Percentiles rank a stretch among this genome's conserved stretches.
These are phyloP conservation scores for Camelina hispida DNA, from an alignment of 345 rosid species.

Conservation along the genomic window DNA sequence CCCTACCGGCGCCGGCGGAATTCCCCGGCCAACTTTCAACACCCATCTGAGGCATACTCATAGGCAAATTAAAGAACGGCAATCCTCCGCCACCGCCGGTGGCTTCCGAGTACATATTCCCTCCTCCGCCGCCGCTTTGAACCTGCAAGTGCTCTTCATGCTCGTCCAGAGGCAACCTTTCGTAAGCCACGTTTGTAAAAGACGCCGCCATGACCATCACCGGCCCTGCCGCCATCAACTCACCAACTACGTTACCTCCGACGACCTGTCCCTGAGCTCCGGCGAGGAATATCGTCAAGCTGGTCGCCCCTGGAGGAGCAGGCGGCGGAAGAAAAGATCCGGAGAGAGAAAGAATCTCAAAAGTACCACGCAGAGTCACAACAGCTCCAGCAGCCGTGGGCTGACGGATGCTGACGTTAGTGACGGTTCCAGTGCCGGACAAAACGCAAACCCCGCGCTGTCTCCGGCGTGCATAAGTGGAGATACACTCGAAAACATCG, in stretches of 20 bases:
- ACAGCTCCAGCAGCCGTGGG: constrained; percentile 84
- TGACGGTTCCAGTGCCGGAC: constrained; percentile 86
- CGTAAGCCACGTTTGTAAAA: constrained; percentile 92
- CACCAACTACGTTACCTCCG: constrained; percentile 95
- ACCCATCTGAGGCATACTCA: constrained; percentile 76
- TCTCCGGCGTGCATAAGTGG: constrained; percentile 84
- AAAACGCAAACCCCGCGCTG: constrained; percentile 93
- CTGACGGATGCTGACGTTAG: constrained; percentile 88
- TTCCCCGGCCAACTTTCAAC: constrained; percentile 85
- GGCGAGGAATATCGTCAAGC: constrained; percentile 78
- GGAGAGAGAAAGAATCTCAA: constrained; percentile 86
- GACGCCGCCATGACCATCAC: constrained; percentile 93
- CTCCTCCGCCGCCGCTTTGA: constrained; percentile 50
- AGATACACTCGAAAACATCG: constrained; percentile 87
- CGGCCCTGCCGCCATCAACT: constrained; percentile 89
- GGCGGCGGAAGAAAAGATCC: constrained; percentile 97
- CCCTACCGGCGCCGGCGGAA: constrained; percentile 59
- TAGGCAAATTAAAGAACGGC: constrained; percentile 84
- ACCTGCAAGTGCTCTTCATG: constrained; percentile 80
- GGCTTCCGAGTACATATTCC: constrained; percentile 36
- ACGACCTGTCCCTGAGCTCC: constrained; percentile 96
- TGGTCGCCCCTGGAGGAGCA: constrained; percentile 95
- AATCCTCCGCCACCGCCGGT: constrained; percentile 55
- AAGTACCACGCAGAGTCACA: constrained; percentile 83
- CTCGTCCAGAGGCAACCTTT: constrained; percentile 88